Base-by-base conservation (phyloP, 2,329 filamentous ascomycete genomes). In the Neofusicoccum kwambonambiense region DNA sequence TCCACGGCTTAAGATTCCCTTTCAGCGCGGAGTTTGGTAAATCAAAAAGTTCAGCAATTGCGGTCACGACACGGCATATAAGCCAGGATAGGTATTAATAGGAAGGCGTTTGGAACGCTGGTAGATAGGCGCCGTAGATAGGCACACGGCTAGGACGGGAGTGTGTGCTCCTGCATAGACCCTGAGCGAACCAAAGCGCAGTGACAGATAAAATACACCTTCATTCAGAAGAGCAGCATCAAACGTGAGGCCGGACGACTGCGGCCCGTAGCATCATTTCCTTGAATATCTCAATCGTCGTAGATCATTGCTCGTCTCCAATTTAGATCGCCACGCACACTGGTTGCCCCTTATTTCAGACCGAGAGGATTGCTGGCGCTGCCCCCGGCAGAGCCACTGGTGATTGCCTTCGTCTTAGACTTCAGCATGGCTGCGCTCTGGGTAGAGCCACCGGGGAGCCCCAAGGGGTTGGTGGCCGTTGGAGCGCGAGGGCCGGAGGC, bases 391-490 rank as follows among this genome's bases (percentile, higher is more conserved):
- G 67, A 52, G 68, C 69, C 44, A 73, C 71, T n/a, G 67, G 68
- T 35, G 19, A 64, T 35, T 27, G 42, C 42, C 41, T 63, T 19
- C 2, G 42, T 35, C 34, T 49, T 57, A 12, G 51, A 57, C 54
- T 60, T 60, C 19, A 65, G 35, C 22, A 60, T 44, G 3, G 63
- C 63, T 11, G 58, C 64, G 15, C 41, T 56, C 39, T 63, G 57
- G 19, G 64, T 65, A 13, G 64, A 62, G 41, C 64, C 64, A 31
- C 57, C 64, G 15, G 64, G 37, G 50, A 83, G 66, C 0, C 81
- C 81, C 7, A 83, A 71, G 3, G 81, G 81, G 68, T 83, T 83
- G 22, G 74, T 75, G 31, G 77, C 78, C 1, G 81, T 83, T 4
- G 76, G 70, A 17, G 80, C 77, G 3, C 81, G 74, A 39, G 75